These are phyloP conservation scores for Daedalea quercina DNA, from an alignment of 768 basidiomycete genomes.

Conservation along the genomic window DNA sequence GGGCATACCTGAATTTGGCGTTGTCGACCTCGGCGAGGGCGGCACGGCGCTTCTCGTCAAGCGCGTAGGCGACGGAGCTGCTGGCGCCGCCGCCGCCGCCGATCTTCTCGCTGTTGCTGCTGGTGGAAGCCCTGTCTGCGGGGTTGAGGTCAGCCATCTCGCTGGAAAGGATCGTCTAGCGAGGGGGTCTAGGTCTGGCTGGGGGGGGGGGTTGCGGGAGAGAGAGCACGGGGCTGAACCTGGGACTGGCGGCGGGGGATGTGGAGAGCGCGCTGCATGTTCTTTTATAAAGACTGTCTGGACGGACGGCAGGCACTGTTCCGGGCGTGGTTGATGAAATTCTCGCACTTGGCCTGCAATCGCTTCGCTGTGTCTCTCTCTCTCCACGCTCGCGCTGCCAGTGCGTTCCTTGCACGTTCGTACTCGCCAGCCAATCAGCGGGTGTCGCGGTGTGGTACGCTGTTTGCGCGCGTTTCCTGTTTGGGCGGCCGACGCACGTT, in stretches of 20 bases:
- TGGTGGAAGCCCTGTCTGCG: conserved; percentile 13
- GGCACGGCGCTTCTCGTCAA: conserved; percentile 69
- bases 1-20: conserved; percentile 72
- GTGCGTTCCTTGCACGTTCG: conserved; percentile 19
- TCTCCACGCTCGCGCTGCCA: no score
- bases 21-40: conserved; percentile 86
- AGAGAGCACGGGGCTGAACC: neutral
- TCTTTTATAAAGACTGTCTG: neutral
- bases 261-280: conserved; percentile 1
- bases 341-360: neutral
- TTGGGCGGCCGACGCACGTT: neutral
- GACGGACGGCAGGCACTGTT: conserved; percentile 4
- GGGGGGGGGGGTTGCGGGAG: neutral
- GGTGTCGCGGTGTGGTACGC: neutral
- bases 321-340: conserved; percentile 1
- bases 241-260: no score
- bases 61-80: conserved; percentile 25
- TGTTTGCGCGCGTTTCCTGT: neutral
- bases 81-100: conserved; percentile 1
- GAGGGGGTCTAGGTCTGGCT: conserved; percentile 1
- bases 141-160: conserved; percentile 14
- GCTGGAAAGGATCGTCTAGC: neutral
- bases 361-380: neutral
- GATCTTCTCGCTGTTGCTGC: conserved; percentile 9
- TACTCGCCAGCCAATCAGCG: conserved; percentile 14